Conservation (phyloP, 495 filamentous ascomycete genomes). For the Neurospora sp. region DNA sequence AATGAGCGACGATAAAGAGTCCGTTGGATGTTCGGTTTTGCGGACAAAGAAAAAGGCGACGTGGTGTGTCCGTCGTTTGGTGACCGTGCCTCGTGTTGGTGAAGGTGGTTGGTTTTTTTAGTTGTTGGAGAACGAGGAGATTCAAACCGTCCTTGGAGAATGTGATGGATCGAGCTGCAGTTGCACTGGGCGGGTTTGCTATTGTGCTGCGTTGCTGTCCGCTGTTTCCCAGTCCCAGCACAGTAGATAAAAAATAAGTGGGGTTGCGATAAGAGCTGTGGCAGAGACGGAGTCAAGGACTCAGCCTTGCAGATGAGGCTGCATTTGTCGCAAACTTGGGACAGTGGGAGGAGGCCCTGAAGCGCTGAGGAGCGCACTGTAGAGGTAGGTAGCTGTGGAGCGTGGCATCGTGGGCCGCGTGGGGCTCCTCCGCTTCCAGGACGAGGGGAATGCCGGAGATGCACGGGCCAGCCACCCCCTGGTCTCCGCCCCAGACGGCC, state of each 20-base stretch:
- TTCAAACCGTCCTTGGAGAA: not conserved
- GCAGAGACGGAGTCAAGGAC: not conserved
- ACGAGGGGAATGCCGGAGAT: not conserved
- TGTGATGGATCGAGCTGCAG: not conserved
- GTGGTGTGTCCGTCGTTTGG: not conserved
- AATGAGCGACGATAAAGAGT: not conserved
- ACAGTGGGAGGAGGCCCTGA: not conserved
- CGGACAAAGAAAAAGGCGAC: not conserved
- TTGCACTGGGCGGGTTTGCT: not conserved
- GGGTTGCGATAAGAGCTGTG: not conserved
- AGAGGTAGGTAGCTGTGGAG: not conserved
- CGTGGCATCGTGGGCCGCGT: not conserved
- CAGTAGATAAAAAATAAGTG: not conserved
- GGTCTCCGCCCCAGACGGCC: conserved; percentile 7
- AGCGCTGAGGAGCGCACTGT: not conserved
- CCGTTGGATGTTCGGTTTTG: not conserved
- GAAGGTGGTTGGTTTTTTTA: not conserved
- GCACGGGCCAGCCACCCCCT: not conserved
- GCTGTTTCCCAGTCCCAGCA: not conserved
- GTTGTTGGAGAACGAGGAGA: not conserved
- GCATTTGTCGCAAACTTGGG: not conserved
- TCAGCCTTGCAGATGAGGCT: not conserved
- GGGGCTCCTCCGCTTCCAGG: not conserved
- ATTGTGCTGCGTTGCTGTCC: not conserved
- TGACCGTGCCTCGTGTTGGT: not conserved